Evolutionary conservation across 2,329 filamentous ascomycete genomes (phyloP).

Genomic region (Talaromyces sp.): DNA sequence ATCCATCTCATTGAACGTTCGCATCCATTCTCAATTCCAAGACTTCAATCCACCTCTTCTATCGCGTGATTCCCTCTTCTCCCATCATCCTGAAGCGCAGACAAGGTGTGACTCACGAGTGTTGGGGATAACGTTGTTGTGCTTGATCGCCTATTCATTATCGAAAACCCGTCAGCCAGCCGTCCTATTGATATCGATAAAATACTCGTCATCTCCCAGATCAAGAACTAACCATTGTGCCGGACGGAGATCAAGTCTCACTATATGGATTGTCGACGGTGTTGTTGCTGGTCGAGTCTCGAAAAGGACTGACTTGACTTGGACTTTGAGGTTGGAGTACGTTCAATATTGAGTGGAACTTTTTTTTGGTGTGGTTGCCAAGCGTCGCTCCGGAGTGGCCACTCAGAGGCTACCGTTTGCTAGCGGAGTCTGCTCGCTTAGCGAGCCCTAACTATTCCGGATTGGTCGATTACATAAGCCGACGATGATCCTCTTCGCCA

Average conservation of each 20-base stretch:
- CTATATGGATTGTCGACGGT: constrained; percentile 40
- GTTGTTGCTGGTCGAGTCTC: constrained; percentile 48
- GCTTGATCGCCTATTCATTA: constrained; percentile 82
- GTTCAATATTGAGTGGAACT: constrained; percentile 34
- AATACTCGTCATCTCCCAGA: not conserved
- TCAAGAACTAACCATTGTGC: constrained; percentile 46
- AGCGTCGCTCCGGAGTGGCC: constrained; percentile 26
- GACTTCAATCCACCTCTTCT: not conserved
- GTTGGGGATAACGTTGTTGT: constrained; percentile 98
- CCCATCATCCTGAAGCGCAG: not conserved
- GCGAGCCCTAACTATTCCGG: constrained; percentile 35
- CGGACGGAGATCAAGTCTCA: constrained; percentile 52
- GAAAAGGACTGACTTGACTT: constrained; percentile 25
- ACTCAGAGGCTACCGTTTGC: constrained; percentile 4
- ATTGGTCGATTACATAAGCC: not conserved
- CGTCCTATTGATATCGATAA: not conserved
- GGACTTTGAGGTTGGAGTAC: not conserved
- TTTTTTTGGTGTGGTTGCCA: constrained; percentile 42
- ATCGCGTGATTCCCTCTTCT: not conserved
- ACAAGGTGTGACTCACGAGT: constrained; percentile 64
- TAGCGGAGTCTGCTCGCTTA: constrained; percentile 35
- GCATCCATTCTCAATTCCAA: constrained; percentile 13
- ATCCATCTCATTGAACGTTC: constrained; percentile 7
- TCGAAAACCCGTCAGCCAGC: constrained; percentile 4
- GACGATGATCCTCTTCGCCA: not conserved